Conservation (phyloP, 1,139 yeast genomes). For the Sugiyamaella grinbergsii region DNA sequence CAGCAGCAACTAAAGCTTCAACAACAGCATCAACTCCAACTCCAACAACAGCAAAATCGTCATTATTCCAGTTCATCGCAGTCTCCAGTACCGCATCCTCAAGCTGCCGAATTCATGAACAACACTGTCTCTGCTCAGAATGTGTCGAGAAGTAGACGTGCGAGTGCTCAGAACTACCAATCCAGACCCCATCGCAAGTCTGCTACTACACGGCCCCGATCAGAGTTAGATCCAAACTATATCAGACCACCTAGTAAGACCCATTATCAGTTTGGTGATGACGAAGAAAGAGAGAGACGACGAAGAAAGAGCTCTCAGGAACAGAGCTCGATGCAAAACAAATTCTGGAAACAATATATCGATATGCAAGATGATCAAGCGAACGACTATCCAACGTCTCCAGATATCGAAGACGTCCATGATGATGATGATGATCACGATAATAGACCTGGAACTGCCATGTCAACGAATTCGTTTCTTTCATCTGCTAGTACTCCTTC, state of each 20-base stretch:
- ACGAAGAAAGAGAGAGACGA: slow-evolving; percentile 24
- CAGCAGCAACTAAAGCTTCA: slow-evolving; percentile 15
- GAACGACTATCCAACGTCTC: slow-evolving; percentile 22
- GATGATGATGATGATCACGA: neutral
- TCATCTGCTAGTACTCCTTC: slow-evolving; percentile 11
- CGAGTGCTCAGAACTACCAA: neutral
- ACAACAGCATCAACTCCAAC: slow-evolving; percentile 11
- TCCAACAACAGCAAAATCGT: slow-evolving; percentile 3
- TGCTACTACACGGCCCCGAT: neutral
- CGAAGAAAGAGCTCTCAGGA: slow-evolving; percentile 25
- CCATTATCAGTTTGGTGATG: slow-evolving; percentile 27
- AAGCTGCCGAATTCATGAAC: slow-evolving; percentile 18
- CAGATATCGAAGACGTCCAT: no score
- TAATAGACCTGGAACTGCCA: slow-evolving; percentile 14
- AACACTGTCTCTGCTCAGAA: slow-evolving; percentile 13
- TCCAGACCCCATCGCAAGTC: slow-evolving; percentile 8
- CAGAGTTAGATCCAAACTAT: neutral
- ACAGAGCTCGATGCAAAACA: slow-evolving; percentile 18
- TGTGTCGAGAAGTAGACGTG: slow-evolving; percentile 6
- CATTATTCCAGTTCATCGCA: neutral
- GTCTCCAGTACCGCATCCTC: slow-evolving; percentile 14
- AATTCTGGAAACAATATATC: slow-evolving; percentile 31
- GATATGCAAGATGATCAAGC: slow-evolving; percentile 31
- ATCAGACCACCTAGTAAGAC: slow-evolving; percentile 3
- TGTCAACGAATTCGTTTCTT: slow-evolving; percentile 14